phyloP scores from a whole-genome alignment of 176 grass and related monocot species.

The Oryza meyeriana region DNA sequence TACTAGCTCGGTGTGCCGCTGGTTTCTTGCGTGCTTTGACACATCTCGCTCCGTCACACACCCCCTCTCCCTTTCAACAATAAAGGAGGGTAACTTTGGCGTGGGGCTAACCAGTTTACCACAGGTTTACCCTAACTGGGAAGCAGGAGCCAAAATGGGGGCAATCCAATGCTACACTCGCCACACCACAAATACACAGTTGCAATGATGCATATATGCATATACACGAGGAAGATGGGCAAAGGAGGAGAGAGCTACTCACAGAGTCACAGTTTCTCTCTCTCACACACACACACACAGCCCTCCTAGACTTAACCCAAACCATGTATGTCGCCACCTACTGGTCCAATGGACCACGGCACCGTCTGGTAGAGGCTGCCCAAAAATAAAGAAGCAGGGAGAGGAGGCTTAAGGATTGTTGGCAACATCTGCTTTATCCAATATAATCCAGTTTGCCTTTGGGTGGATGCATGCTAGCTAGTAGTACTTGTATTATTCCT shows the following conservation, averaged over 20 bases:
- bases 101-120: conserved; percentile 32
- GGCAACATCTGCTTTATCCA: conserved; percentile 25
- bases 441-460: conserved; percentile 11
- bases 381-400: conserved; percentile 49
- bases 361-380: conserved; percentile 15
- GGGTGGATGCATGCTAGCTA: neutral
- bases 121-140: conserved; percentile 49
- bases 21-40: conserved; percentile 46
- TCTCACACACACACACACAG: neutral
- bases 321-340: conserved; percentile 46
- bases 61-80: conserved; percentile 11
- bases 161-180: conserved; percentile 29
- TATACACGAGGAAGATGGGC: conserved; percentile 27
- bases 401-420: conserved; percentile 1
- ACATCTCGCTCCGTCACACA: conserved; percentile 3
- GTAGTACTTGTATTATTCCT: neutral
- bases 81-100: conserved; percentile 48
- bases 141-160: conserved; percentile 35
- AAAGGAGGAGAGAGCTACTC: conserved; percentile 3
- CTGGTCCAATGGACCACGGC: conserved; percentile 40
- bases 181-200: conserved; percentile 39
- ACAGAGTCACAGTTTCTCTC: neutral
- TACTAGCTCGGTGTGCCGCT: conserved; percentile 27
- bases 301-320: conserved; percentile 47
- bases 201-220: conserved; percentile 7